Evolutionary conservation across 345 rosid species (phyloP), one percentile per base, ranked within the genome.

Genomic region (Boechera divaricarpa): DNA sequence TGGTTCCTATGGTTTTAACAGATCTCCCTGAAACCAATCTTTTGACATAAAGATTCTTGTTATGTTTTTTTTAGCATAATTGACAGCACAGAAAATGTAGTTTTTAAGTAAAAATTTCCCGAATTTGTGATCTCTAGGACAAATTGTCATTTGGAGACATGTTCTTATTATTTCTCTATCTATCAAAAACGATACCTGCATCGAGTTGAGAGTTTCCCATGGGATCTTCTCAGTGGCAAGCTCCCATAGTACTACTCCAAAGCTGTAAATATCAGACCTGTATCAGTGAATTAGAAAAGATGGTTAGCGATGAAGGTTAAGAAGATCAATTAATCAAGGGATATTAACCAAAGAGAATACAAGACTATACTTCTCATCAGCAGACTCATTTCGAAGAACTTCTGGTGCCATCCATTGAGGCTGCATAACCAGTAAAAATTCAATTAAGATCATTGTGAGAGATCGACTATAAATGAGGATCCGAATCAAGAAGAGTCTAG

Each of bases 331-430:
- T 33, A 31, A 33, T 35, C 9, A 48, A 62, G 53, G 57, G 24
- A n/a, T 76, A 6, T 52, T 51, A 10, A 73, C 18, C 54, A 45
- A 68, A 54, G 55, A 61, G 24, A 67, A 69, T 39, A 75, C 51
- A 15, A 69, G 55, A 71, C 67, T 83, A 47, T 89, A 95, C 99
- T 92, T 95, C 87, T 92, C 99, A 72, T 95, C 98, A 5, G 98
- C 86, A 61, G 90, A 92, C 79, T 95, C 99, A 77, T 89, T 92
- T 6, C 99, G 97, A 72, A 92, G 97, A 83, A 88, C 94, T 88
- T 95, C 99, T 5, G 97, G 98, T 5, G 98, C 96, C 97, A 94
- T 94, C 98, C 98, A 94, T 80, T 95, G 99, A 82, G 98, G 99
- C 99, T 95, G 77, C 61, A 88, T 44, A 70, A 67, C 54, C 65